Percentiles rank a stretch among this genome's conserved stretches.
These are phyloP conservation scores for Acacia melanoxylon DNA, from an alignment of 306 rosid genomes.

Conservation along the genomic window DNA sequence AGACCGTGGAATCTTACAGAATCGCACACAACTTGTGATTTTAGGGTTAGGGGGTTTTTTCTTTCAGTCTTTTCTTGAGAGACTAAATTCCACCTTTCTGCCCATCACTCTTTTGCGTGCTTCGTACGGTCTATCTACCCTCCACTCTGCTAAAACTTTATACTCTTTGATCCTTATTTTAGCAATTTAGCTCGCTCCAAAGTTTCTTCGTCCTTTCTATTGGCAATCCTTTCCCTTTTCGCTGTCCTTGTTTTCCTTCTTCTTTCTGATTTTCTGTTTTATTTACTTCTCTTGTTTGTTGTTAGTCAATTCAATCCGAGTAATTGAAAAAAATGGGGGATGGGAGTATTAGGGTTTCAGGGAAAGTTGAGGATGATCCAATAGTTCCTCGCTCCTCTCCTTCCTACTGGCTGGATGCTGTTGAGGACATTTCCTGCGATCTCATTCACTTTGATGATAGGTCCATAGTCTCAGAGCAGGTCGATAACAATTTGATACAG, in stretches of 20 bases:
- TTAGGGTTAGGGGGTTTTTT: neutral
- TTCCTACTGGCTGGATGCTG: slow-evolving; percentile 95
- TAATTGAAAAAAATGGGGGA: slow-evolving; percentile 47
- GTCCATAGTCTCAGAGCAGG: slow-evolving; percentile 40
- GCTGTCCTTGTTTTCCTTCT: neutral
- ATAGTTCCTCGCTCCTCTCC: slow-evolving; percentile 31
- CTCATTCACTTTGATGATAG: slow-evolving; percentile 61
- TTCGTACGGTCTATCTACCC: slow-evolving; percentile 49
- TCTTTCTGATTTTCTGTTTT: neutral
- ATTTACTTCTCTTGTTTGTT: neutral
- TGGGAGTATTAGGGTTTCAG: slow-evolving; percentile 45
- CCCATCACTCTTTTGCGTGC: slow-evolving; percentile 34
- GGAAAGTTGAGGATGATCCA: slow-evolving; percentile 21
- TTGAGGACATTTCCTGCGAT: slow-evolving; percentile 84
- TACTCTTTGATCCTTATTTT: slow-evolving; percentile 3
- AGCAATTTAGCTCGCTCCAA: neutral
- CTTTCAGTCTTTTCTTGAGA: slow-evolving; percentile 14
- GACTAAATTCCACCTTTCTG: neutral
- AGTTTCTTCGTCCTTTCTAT: slow-evolving; percentile 17
- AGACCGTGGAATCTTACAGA: slow-evolving; percentile 59
- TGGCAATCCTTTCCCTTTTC: neutral
- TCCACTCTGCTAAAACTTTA: slow-evolving; percentile 33
- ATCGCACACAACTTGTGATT: slow-evolving; percentile 45
- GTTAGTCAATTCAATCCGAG: neutral
- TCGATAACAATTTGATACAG: slow-evolving; percentile 50